Base-by-base conservation (phyloP, 1,284 basidiomycete genomes). In the Ustilago bromivora region DNA sequence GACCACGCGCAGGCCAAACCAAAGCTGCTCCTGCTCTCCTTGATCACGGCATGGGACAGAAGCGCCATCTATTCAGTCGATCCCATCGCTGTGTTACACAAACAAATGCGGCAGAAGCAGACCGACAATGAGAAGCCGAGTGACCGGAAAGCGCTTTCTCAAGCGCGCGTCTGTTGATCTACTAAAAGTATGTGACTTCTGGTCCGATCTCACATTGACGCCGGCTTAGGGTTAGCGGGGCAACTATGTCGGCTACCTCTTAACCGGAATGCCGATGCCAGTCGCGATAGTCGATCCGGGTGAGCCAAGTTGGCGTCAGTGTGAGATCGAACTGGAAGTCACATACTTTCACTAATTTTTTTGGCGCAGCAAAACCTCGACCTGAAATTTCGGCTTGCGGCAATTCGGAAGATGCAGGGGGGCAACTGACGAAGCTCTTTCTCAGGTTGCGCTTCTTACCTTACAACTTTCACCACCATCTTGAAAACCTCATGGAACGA, bases 71-170 rank as follows among this genome's bases (percentile, higher is more conserved):
- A 13, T 38, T 38, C 36, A 6, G 36, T 38, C 36, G 9, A 17
- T n/a, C 13, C 12, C 13, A 17, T 17, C 13, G 1, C 40, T 17
- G 40, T 41, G 40, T 17, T 19, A 17, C 19, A 49, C 10, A 49
- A 28, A 8, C 19, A 23, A 28, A 38, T 4, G 53, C 35, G 36
- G 57, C 46, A 38, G 34, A 38, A 17, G n/a, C 34, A 51, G 32
- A 51, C 57, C 46, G 19, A 59, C 10, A 9, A 15, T 11, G 31
- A 58, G 57, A 59, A 59, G 57, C 57, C 57, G 57, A 59, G 55
- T 57, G 55, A 43, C 55, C 55, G 55, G 38, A 57, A 15, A 49
- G 17, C n/a, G 15, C 12, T 41, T 17, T 41, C 17, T 6, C 43
- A 23, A 2, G 23, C 1, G 23, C 23, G 23, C 23, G 3, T 28